Evolutionary conservation across 2,329 filamentous ascomycete species (phyloP).

Genomic region (Macrophomina pseudophaseolina): DNA sequence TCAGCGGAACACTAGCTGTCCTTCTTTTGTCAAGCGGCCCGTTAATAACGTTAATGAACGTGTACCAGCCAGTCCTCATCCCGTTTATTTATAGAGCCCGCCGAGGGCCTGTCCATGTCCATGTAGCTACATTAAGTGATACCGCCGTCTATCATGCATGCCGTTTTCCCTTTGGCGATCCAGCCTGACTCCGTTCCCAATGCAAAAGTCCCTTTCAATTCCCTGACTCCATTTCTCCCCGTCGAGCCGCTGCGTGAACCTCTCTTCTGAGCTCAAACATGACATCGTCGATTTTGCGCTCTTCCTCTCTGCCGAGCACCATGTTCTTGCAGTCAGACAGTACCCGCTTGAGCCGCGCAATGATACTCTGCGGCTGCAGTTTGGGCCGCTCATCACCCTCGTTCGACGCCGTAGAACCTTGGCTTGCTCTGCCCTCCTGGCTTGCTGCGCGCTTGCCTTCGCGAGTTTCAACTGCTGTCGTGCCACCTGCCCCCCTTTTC

Average conservation of each 20-base stretch:
- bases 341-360: constrained; percentile 59
- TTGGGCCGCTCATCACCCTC: constrained; percentile 14
- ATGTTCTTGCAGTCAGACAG: constrained; percentile 65
- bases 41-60: no score
- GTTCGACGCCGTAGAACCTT: constrained; percentile 12
- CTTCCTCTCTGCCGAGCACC: constrained; percentile 67
- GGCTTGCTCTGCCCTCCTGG: constrained; percentile 10
- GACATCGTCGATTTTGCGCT: constrained; percentile 75
- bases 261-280: constrained; percentile 79
- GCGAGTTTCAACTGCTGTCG: constrained; percentile 16
- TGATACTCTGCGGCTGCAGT: constrained; percentile 54
- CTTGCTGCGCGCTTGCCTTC: neutral
- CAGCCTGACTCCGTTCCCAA: constrained; percentile 7
- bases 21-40: no score
- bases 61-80: neutral
- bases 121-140: constrained; percentile 16
- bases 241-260: constrained; percentile 71
- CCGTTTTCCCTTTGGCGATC: constrained; percentile 3
- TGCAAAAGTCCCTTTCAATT: neutral
- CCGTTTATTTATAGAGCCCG: neutral
- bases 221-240: constrained; percentile 38
- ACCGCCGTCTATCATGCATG: constrained; percentile 19
- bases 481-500: constrained; percentile 10
- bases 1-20: no score
- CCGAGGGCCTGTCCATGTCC: neutral